These are phyloP conservation scores for Cochlearia excelsa DNA, from an alignment of 345 rosid genomes.

Conservation along the genomic window DNA sequence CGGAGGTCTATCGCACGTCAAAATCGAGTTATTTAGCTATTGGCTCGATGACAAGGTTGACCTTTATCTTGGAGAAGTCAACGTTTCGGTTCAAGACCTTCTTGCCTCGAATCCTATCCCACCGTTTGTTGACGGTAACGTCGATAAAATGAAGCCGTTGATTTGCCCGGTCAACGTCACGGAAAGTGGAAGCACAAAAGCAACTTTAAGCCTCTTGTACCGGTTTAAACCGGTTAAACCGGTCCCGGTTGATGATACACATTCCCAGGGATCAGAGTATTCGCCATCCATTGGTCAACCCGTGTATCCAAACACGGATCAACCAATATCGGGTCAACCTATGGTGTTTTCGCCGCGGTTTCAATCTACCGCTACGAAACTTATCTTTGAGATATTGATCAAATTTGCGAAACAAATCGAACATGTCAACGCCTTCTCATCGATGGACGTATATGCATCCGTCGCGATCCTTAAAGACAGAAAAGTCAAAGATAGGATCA, in stretches of 20 bases:
- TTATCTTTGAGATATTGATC: constrained; percentile 51
- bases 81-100: constrained; percentile 63
- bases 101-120: constrained; percentile 36
- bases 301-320: constrained; percentile 8
- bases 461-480: constrained; percentile 50
- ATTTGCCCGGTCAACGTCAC: constrained; percentile 43
- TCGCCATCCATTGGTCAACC: constrained; percentile 14
- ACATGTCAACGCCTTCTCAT: constrained; percentile 53
- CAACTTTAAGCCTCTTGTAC: constrained; percentile 52
- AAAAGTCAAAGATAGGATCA: constrained; percentile 37
- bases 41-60: constrained; percentile 57
- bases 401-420: constrained; percentile 54
- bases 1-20: constrained; percentile 44
- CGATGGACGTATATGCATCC: constrained; percentile 69
- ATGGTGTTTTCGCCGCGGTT: constrained; percentile 19
- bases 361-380: constrained; percentile 36
- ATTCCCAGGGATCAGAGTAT: constrained; percentile 12
- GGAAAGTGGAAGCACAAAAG: constrained; percentile 51
- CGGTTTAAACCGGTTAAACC: constrained; percentile 49
- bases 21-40: constrained; percentile 55
- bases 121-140: constrained; percentile 27
- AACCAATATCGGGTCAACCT: constrained; percentile 10
- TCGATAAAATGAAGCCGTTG: constrained; percentile 35
- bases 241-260: constrained; percentile 9
- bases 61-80: constrained; percentile 56